Evolutionary conservation across 495 filamentous ascomycete genomes (phyloP), one percentile per base, ranked within the genome.

Genomic region (Neurospora tetrasperma): DNA sequence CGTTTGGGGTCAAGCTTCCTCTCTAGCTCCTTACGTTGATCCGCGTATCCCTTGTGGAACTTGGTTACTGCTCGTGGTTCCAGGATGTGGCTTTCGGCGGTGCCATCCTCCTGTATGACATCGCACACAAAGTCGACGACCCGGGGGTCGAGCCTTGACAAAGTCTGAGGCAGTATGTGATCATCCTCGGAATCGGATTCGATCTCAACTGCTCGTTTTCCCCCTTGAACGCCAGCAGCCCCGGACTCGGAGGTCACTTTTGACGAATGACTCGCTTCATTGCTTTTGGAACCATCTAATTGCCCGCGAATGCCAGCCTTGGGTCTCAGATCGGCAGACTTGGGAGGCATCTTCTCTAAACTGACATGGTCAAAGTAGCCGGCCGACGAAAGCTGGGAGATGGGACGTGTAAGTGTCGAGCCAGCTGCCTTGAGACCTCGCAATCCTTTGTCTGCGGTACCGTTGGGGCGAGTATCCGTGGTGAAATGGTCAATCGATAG

Each of bases 61-160:
- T 59, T 76, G 18, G 70, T 62, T 20, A 85, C 72, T 35, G 75
- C 73, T 42, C 78, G 75, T 4, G 85, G 84, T 39, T 85, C 82
- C 7, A 87, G 76, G 71, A 83, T 74, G 72, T 86, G 84, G 16
- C 78, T 79, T 74, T 88, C 86, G 20, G 78, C 79, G 39, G 83
- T 87, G 44, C 80, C 78, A 74, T 88, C 85, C 8, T 84, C 80
- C 74, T 88, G 85, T 11, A 87, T 75, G 44, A 87, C 76, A 76
- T 88, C 84, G 74, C 86, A 87, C 41, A 88, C 75, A 71, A 88
- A 84, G 42, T 86, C 85, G 54, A 88, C 83, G 7, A 83, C 75
- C 23, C 87, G 84, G 8, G 84, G 76, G 44, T 83, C 81, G 5
- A 88, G 75, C 10, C 74, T 79, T 4, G 79, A 80, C 5, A 86